A percentile compares a stretch with the other conserved stretches of the same genome.
These are phyloP conservation scores for Olyra latifolia DNA, from an alignment of 176 grass and related monocot species.

Conservation along the genomic window DNA sequence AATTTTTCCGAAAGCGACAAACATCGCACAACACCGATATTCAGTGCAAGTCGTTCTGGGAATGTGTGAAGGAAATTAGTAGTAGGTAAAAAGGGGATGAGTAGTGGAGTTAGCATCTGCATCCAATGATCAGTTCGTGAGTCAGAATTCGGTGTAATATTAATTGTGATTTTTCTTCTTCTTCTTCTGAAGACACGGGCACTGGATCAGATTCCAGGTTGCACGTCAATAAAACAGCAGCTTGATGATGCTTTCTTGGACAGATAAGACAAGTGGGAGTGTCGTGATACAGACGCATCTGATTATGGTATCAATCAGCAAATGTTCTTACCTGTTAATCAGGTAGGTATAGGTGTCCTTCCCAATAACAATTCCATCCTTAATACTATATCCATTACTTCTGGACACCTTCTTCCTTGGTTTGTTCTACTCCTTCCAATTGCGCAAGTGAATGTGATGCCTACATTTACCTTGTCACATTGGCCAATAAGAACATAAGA, in stretches of 20 bases:
- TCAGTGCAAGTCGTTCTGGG: neutral
- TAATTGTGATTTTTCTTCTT: neutral
- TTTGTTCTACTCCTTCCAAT: neutral
- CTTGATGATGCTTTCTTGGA: neutral
- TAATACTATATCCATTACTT: conserved; percentile 38
- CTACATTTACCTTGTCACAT: conserved; percentile 3
- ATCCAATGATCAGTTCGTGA: conserved; percentile 26
- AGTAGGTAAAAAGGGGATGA: neutral
- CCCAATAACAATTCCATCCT: neutral
- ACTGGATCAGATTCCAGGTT: conserved; percentile 29
- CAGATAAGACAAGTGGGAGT: neutral
- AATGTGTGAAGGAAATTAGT: neutral
- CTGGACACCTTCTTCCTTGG: conserved; percentile 31
- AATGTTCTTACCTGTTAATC: conserved; percentile 18
- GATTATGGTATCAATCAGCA: neutral
- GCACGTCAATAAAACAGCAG: neutral
- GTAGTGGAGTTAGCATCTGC: conserved; percentile 11
- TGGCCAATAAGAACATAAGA: neutral
- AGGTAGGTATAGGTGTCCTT: conserved; percentile 8
- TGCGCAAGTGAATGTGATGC: neutral
- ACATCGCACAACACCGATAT: neutral
- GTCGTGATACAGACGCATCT: conserved; percentile 19
- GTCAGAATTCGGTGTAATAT: neutral
- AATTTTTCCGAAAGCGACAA: conserved; percentile 20
- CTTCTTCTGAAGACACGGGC: neutral